Conservation (phyloP, 768 basidiomycete species). For the Butyriboletus loyo region DNA sequence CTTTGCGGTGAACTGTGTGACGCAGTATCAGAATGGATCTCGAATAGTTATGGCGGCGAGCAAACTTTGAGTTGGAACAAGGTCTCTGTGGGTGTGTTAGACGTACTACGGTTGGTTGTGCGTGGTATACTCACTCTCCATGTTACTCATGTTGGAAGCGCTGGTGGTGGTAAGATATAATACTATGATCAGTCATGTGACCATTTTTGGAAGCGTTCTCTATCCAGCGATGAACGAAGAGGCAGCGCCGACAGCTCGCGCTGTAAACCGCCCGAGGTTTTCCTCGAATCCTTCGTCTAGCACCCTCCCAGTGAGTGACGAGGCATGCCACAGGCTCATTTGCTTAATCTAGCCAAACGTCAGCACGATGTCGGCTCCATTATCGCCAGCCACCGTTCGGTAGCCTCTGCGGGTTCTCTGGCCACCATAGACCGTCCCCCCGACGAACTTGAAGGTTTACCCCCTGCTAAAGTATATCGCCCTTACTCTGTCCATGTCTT, state of each 20-base stretch:
- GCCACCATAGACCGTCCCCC: slow-evolving; percentile 43
- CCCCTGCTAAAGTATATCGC: slow-evolving; percentile 37
- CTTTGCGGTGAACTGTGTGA: slow-evolving; percentile 91
- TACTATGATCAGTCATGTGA: slow-evolving; percentile 11
- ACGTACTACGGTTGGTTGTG: not conserved
- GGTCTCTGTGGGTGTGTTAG: slow-evolving; percentile 59
- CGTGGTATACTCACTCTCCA: slow-evolving; percentile 71
- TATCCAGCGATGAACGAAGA: not conserved
- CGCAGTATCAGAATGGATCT: slow-evolving; percentile 11
- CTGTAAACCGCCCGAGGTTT: no score
- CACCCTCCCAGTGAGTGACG: slow-evolving; percentile 1
- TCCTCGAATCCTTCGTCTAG: not conserved
- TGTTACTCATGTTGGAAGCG: slow-evolving; percentile 61
- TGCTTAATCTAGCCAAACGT: slow-evolving; percentile 2
- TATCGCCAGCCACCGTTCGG: slow-evolving; percentile 34
- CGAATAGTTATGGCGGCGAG: slow-evolving; percentile 7
- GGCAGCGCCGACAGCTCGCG: not conserved
- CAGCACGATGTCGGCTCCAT: slow-evolving; percentile 32
- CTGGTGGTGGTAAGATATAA: not conserved
- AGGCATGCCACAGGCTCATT: not conserved
- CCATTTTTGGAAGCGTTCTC: not conserved
- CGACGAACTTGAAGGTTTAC: slow-evolving; percentile 29
- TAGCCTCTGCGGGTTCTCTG: slow-evolving; percentile 37
- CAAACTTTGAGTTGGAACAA: slow-evolving; percentile 97
- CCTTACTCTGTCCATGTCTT: slow-evolving; percentile 66